phyloP scores from a whole-genome alignment of 768 basidiomycete genomes.

The Hirschioporus abietinus region DNA sequence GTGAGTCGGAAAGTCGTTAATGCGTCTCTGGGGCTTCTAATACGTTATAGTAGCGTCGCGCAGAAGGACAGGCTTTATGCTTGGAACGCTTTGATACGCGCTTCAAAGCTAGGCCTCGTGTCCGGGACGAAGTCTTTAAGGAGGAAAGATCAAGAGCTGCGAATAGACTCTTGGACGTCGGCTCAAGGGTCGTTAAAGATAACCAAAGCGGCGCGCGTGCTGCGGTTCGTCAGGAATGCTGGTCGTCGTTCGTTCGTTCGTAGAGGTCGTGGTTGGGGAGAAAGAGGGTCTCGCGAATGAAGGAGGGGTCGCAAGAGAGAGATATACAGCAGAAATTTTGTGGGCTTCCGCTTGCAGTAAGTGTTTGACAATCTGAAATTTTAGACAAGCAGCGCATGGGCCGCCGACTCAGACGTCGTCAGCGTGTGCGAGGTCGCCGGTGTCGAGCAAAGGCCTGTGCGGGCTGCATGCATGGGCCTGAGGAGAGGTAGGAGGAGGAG shows the following conservation, averaged over 20 bases:
- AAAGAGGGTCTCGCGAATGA: background rate
- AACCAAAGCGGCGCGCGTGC: background rate
- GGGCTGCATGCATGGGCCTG: background rate
- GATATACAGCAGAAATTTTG: background rate
- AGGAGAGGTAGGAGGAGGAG: too few relatives aligned
- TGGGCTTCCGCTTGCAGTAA: background rate
- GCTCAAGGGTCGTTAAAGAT: background rate
- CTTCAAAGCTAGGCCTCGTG: background rate
- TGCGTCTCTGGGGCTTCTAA: background rate
- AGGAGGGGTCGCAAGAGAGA: background rate
- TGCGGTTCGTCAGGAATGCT: background rate
- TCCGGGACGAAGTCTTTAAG: background rate
- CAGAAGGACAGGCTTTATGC: background rate
- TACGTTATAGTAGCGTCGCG: background rate
- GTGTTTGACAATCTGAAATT: background rate
- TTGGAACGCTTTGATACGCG: background rate
- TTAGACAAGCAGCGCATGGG: background rate
- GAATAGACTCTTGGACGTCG: background rate
- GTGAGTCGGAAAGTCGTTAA: background rate
- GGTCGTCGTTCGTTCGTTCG: background rate
- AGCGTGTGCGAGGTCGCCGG: background rate
- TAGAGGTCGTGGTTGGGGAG: background rate
- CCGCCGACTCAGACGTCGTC: background rate
- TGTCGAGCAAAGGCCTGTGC: background rate
- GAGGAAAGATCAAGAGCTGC: background rate